phyloP scores from a whole-genome alignment of 805 yeast genomes.

The Danielia reshetovae region DNA sequence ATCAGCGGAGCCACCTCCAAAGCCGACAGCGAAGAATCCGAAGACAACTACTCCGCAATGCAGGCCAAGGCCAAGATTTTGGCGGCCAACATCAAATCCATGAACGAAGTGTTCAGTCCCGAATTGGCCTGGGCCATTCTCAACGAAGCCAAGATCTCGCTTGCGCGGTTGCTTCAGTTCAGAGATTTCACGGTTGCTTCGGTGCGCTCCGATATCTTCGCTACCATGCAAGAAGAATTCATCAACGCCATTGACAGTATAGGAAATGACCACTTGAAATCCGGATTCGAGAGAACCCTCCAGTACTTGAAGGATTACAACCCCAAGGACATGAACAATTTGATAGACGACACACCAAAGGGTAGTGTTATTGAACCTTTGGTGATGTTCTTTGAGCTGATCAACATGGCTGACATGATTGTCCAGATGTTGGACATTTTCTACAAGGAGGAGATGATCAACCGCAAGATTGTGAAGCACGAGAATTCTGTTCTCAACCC shows the following conservation, averaged over 20 bases:
- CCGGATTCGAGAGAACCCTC: constrained; percentile 82
- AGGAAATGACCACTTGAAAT: constrained; percentile 70
- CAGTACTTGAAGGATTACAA: constrained; percentile 65
- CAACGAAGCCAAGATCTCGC: constrained; percentile 61
- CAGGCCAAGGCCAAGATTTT: constrained; percentile 80
- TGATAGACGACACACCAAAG: constrained; percentile 17
- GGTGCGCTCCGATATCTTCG: constrained; percentile 28
- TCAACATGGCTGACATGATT: constrained; percentile 87
- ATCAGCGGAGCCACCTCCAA: constrained; percentile 7
- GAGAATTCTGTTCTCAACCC: constrained; percentile 76
- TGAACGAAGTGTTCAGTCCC: constrained; percentile 73
- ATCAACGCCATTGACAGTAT: constrained; percentile 59
- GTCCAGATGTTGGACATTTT: constrained; percentile 90
- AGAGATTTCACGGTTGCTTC: constrained; percentile 32
- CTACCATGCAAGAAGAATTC: constrained; percentile 58
- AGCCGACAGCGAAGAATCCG: constrained; percentile 3
- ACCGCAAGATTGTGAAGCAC: constrained; percentile 56
- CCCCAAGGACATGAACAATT: constrained; percentile 42
- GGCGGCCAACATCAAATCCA: constrained; percentile 67
- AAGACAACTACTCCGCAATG: constrained; percentile 52
- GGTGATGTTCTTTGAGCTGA: constrained; percentile 81
- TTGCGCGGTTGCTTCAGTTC: constrained; percentile 49
- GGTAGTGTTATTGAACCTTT: constrained; percentile 69
- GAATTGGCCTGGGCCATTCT: constrained; percentile 72
- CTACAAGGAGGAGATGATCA: constrained; percentile 76